Base-by-base conservation (phyloP, 768 basidiomycete genomes). In the Tricholoma terreum region DNA sequence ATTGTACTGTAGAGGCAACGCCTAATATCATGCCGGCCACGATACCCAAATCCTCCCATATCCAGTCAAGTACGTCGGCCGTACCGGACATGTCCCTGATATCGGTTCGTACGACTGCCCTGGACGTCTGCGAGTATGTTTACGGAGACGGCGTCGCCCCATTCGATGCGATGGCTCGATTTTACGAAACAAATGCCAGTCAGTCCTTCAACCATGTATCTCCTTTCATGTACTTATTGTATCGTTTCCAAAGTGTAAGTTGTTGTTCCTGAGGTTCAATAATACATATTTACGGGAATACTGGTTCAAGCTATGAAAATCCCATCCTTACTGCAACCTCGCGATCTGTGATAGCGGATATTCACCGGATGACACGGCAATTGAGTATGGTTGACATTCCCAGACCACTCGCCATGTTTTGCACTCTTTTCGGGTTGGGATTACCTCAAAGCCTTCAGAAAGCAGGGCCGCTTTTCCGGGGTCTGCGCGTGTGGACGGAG, bases 241-340 rank as follows among this genome's bases (percentile, higher is more conserved):
- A 57, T 51, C 35, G 38, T 57, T 55, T 57, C 51, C 42, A 12
- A 52, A 80, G 78, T 75, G 79, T 80, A 69, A 77, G 80, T 64
- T 15, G 42, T n/a, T 33, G 10, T 50, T 36, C 15, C 33, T 21
- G 49, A 35, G 14, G 50, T 52, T 50, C 6, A 43, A 21, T 22
- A 40, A 35, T 30, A 40, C 56, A 48, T 33, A 34, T 55, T 17
- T 35, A 50, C 58, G 0, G 59, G 50, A 36, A 5, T 55, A 36
- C 52, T 35, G 38, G 33, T 54, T 50, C 35, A 59, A 88, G 86
- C 64, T 92, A 92, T 65, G 89, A 92, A 73, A 92, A 92, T 64
- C 90, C 90, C 3, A 69, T 88, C 60, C 67, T 92, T 38, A 90
- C 89, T 33, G 87, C 89, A 34, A 87, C 84, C 6, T 88, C 89